These are phyloP conservation scores for Torulaspora franciscae DNA, from an alignment of 805 yeast genomes.

Conservation along the genomic window DNA sequence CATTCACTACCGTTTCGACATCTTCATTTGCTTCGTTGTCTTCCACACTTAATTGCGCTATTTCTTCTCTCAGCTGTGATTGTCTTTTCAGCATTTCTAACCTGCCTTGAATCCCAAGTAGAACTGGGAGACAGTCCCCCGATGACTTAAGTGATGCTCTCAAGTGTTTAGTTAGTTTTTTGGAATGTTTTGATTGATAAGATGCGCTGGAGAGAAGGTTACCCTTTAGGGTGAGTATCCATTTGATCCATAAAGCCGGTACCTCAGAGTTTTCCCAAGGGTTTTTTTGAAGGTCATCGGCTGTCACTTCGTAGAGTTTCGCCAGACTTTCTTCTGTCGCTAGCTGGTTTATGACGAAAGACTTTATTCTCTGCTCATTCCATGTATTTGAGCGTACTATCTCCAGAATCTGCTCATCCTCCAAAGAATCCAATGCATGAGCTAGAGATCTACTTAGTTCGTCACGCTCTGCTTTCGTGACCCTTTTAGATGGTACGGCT, in stretches of 20 bases:
- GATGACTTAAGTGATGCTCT: conserved; percentile 53
- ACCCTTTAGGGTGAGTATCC: conserved; percentile 69
- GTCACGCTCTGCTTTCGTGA: conserved; percentile 26
- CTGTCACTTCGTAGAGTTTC: conserved; percentile 43
- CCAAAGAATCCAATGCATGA: conserved; percentile 29
- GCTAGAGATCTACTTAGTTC: conserved; percentile 30
- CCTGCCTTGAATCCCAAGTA: conserved; percentile 81
- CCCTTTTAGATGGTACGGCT: conserved; percentile 16
- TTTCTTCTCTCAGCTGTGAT: conserved; percentile 58
- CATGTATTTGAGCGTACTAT: conserved; percentile 24
- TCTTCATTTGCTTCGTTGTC: conserved; percentile 30
- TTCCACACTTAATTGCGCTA: conserved; percentile 38
- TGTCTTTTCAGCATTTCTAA: conserved; percentile 73
- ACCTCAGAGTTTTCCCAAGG: conserved; percentile 25
- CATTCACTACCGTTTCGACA: conserved; percentile 33
- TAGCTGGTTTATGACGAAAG: conserved; percentile 38
- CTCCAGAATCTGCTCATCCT: conserved; percentile 26
- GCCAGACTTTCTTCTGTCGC: conserved; percentile 39
- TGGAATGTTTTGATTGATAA: conserved; percentile 24
- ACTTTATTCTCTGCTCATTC: conserved; percentile 29
- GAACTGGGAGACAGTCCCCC: conserved; percentile 56
- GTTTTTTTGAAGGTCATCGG: conserved; percentile 42
- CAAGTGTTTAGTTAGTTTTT: conserved; percentile 48
- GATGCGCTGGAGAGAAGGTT: conserved; percentile 22
- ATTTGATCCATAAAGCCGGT: conserved; percentile 65